A percentile compares a stretch with the other conserved stretches of the same genome.
Evolutionary conservation across 2,329 filamentous ascomycete species (phyloP).

Genomic region (Paradendryphiella salina): DNA sequence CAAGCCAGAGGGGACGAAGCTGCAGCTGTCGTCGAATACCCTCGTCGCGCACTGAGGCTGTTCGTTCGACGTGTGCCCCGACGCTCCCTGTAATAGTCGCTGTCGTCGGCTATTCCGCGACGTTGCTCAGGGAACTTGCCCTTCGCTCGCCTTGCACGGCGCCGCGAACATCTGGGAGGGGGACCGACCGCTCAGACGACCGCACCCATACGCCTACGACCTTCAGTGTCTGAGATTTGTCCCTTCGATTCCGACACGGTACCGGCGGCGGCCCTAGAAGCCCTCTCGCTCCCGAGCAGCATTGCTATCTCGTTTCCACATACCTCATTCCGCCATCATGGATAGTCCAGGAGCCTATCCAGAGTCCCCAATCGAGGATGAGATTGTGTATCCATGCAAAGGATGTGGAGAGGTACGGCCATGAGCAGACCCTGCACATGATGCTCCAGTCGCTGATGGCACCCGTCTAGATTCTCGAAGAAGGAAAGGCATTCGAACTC

Average conservation of each 20-base stretch:
- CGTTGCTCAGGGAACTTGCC: not conserved
- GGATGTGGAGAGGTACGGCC: constrained; percentile 54
- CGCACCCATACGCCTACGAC: constrained; percentile 3
- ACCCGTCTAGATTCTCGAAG: constrained; percentile 78
- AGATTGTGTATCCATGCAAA: constrained; percentile 67
- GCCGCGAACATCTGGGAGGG: not conserved
- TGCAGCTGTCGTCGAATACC: constrained; percentile 9
- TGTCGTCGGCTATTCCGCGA: constrained; percentile 4
- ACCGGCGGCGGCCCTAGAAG: constrained; percentile 1
- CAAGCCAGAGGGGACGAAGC: constrained; percentile 4
- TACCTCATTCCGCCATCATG: constrained; percentile 45
- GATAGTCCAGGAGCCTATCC: constrained; percentile 59
- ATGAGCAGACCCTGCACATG: constrained; percentile 7
- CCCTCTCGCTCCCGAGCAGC: constrained; percentile 3
- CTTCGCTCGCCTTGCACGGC: not conserved
- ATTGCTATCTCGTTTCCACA: constrained; percentile 4
- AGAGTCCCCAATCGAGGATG: constrained; percentile 54
- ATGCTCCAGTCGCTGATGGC: constrained; percentile 21
- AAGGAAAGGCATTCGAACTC: constrained; percentile 97
- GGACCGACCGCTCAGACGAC: constrained; percentile 8
- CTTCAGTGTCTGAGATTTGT: not conserved
- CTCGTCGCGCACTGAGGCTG: constrained; percentile 14
- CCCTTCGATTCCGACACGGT: not conserved
- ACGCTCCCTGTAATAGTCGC: constrained; percentile 1
- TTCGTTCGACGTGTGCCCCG: constrained; percentile 12